A percentile compares a stretch with the other conserved stretches of the same genome.
These are phyloP conservation scores for Penicillium hesseltinei DNA, from an alignment of 2,329 filamentous ascomycete genomes.

Conservation along the genomic window DNA sequence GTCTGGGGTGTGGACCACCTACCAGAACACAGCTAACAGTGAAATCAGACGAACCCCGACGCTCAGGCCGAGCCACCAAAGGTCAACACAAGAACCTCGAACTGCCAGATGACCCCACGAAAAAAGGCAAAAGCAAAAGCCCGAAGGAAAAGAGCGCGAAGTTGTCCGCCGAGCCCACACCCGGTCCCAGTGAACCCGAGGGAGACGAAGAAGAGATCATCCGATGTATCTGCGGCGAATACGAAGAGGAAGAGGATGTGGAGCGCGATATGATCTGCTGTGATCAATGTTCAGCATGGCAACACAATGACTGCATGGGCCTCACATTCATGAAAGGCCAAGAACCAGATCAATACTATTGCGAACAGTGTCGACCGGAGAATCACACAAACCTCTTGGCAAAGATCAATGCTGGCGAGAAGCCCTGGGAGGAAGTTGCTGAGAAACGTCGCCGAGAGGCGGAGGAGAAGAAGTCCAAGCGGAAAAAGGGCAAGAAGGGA, in stretches of 20 bases:
- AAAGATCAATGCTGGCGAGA: constrained; percentile 75
- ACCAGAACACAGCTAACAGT: constrained; percentile 30
- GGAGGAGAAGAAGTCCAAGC: constrained; percentile 56
- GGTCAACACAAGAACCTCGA: constrained; percentile 93
- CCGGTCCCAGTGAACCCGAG: constrained; percentile 50
- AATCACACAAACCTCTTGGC: constrained; percentile 79
- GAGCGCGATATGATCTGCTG: constrained; percentile 94
- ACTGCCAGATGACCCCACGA: constrained; percentile 57
- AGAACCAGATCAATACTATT: constrained; percentile 82
- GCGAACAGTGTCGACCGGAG: constrained; percentile 82
- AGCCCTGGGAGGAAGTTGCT: constrained; percentile 75
- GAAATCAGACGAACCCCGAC: constrained; percentile 74
- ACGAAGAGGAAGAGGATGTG: constrained; percentile 79
- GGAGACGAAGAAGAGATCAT: constrained; percentile 77
- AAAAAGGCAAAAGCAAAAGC: constrained; percentile 49
- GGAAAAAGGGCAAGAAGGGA: constrained; percentile 54
- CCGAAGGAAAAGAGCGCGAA: constrained; percentile 49
- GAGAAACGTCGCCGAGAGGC: constrained; percentile 62
- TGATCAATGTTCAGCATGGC: constrained; percentile 89
- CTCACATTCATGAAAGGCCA: constrained; percentile 73
- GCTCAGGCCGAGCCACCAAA: constrained; percentile 94
- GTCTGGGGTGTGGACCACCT: not conserved
- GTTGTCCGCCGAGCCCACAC: constrained; percentile 47
- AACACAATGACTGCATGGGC: constrained; percentile 95
- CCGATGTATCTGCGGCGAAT: constrained; percentile 87